Conservation (phyloP, 345 rosid species). For the Corymbia maculata region DNA sequence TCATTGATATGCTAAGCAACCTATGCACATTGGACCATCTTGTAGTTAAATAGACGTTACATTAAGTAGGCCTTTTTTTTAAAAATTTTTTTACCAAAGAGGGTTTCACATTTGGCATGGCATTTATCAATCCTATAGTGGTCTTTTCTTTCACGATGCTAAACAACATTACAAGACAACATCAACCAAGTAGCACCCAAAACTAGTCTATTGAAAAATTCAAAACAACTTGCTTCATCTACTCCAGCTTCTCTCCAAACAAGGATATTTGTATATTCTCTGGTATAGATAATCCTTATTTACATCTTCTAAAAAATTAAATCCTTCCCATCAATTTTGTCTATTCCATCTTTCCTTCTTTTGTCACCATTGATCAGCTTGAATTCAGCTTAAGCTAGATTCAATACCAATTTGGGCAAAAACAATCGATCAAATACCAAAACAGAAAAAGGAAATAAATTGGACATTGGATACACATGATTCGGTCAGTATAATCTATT, state of each 20-base stretch:
- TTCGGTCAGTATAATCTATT: background rate
- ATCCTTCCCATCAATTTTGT: background rate
- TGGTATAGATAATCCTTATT: background rate
- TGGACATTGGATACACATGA: background rate
- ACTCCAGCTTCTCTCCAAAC: accelerated
- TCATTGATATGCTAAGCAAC: background rate
- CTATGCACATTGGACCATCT: background rate
- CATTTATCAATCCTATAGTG: background rate
- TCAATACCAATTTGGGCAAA: background rate
- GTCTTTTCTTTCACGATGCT: background rate
- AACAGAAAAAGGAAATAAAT: background rate
- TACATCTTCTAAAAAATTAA: too few relatives aligned
- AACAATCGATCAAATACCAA: too few relatives aligned
- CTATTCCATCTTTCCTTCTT: background rate
- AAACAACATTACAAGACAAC: too few relatives aligned
- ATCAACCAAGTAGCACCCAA: background rate
- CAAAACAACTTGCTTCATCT: background rate
- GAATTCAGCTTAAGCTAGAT: background rate
- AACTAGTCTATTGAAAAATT: background rate
- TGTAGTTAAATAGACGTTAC: background rate
- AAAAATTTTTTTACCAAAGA: background rate
- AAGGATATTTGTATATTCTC: background rate
- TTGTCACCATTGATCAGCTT: accelerated
- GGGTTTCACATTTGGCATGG: background rate
- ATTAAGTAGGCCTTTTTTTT: background rate